A percentile compares a stretch with the other conserved stretches of the same genome.
Conservation (phyloP, 192 early-diverging fungal genomes). For the Entomortierella lignicola region DNA sequence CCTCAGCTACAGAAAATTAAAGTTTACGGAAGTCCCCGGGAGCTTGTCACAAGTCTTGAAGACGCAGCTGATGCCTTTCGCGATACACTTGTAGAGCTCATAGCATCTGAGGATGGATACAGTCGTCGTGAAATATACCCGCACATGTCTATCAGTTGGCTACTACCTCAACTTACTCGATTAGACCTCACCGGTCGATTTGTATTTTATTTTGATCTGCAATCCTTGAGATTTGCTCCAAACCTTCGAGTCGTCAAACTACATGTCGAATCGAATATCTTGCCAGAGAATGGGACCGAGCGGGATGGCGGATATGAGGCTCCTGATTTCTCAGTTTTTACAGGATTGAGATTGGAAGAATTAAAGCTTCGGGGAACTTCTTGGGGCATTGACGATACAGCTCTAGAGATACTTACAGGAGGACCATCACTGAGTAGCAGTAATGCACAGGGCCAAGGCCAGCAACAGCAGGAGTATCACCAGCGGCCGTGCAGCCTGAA, state of each 20-base stretch:
- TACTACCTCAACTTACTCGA: conserved; percentile 2
- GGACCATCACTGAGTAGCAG: background rate
- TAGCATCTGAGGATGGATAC: conserved; percentile 34
- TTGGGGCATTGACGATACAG: conserved; percentile 26
- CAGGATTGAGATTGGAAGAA: conserved; percentile 20
- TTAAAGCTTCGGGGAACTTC: conserved; percentile 16
- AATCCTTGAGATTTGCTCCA: conserved; percentile 11
- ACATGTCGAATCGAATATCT: conserved; percentile 15
- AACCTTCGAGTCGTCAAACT: conserved; percentile 9
- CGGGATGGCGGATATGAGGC: background rate
- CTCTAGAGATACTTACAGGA: conserved; percentile 1
- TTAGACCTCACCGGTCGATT: conserved; percentile 28
- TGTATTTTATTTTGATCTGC: conserved; percentile 26
- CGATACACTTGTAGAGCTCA: conserved; percentile 20
- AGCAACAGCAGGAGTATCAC: background rate
- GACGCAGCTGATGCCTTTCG: conserved; percentile 37
- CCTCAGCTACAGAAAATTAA: conserved; percentile 7
- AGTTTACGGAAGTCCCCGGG: conserved; percentile 20
- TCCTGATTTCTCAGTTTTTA: conserved; percentile 12
- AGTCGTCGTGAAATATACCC: conserved; percentile 11
- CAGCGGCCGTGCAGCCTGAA: background rate
- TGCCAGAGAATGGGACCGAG: background rate
- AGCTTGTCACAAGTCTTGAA: conserved; percentile 17
- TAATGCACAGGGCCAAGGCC: background rate
- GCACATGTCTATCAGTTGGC: conserved; percentile 19